These are phyloP conservation scores for Diaporthe helianthi DNA, from an alignment of 2,329 filamentous ascomycete species.

Conservation along the genomic window DNA sequence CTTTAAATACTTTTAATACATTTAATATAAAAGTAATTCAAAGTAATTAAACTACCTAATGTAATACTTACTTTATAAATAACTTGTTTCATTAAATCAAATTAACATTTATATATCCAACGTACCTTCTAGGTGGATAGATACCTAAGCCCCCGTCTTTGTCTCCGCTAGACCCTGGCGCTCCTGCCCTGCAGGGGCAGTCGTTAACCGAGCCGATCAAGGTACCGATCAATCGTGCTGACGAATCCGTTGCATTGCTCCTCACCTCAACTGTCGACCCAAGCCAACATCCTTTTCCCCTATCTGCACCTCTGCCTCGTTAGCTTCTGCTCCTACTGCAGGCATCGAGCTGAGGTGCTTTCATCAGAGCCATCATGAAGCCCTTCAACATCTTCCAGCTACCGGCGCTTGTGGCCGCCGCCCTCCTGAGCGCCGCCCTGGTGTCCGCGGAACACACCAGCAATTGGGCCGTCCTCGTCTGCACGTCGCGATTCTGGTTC, in stretches of 20 bases:
- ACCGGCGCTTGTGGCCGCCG: conserved; percentile 55
- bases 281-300: neutral
- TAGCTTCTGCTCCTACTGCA: neutral
- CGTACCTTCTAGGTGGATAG: no score
- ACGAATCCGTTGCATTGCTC: neutral
- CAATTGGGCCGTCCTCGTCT: conserved; percentile 99
- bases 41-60: no score
- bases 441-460: conserved; percentile 82
- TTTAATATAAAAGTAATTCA: no score
- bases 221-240: neutral
- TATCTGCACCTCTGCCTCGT: neutral
- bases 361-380: conserved; percentile 53
- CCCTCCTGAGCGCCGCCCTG: conserved; percentile 54
- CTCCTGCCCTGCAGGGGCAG: neutral
- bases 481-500: conserved; percentile 99
- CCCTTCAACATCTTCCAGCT: conserved; percentile 52
- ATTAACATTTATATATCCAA: no score
- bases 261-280: neutral
- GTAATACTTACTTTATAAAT: no score
- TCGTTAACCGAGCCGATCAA: neutral
- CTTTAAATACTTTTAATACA: neutral
- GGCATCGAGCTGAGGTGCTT: neutral
- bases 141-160: neutral
- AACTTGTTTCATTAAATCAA: no score
- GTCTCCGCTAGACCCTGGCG: neutral